Evolutionary conservation across 2,329 filamentous ascomycete species (phyloP).

Genomic region (Neofusicoccum kwambonambiense): DNA sequence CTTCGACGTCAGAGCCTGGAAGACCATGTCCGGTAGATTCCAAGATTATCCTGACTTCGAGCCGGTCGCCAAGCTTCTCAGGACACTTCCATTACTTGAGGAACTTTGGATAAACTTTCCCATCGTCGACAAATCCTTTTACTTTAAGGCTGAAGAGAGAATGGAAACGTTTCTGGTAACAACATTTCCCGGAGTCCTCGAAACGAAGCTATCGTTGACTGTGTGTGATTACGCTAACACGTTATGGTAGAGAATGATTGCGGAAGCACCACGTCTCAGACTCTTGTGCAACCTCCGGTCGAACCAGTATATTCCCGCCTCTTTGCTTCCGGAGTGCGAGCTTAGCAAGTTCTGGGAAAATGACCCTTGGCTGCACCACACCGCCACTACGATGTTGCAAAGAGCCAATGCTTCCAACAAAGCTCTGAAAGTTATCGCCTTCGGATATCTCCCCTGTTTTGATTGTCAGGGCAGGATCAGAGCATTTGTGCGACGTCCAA

Average conservation of each 20-base stretch:
- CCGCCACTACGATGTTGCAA: background rate
- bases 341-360: background rate
- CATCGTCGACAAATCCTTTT: background rate
- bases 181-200: background rate
- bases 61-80: background rate
- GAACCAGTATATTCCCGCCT: background rate
- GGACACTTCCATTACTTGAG: background rate
- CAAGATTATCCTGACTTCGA: background rate
- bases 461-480: background rate
- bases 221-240: background rate
- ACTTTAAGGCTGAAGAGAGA: background rate
- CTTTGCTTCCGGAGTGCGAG: no score
- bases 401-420: background rate
- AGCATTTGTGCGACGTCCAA: background rate
- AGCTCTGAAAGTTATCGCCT: background rate
- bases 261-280: background rate
- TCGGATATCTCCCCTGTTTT: background rate
- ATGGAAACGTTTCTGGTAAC: background rate
- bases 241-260: background rate
- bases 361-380: background rate
- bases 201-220: no score
- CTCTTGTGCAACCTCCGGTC: background rate
- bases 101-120: background rate
- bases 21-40: no score
- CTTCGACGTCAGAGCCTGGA: no score